Conservation (phyloP, 2,329 filamentous ascomycete genomes). For the Alternaria arborescens region DNA sequence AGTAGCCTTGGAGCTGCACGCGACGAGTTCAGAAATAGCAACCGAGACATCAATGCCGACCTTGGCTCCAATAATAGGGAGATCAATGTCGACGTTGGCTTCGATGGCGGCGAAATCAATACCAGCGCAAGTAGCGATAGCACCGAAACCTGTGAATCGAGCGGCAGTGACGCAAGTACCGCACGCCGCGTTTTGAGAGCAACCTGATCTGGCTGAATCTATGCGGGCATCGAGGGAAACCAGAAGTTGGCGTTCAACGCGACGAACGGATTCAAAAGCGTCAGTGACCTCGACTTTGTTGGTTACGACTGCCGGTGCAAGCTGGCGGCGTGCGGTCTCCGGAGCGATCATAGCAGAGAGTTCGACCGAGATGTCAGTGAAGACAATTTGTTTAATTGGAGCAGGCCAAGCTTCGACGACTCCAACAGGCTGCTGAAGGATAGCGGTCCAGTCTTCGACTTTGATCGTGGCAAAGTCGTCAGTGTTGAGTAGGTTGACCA, state of each 20-base stretch:
- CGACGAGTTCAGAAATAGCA: not conserved
- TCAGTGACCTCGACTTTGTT: not conserved
- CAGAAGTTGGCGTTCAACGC: not conserved
- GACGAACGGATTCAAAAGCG: not conserved
- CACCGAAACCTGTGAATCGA: not conserved
- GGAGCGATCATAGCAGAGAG: not conserved
- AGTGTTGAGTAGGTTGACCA: conserved; percentile 2
- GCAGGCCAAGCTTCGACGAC: not conserved
- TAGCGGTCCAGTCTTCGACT: not conserved
- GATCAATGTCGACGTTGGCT: not conserved
- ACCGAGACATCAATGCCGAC: not conserved
- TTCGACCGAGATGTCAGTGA: not conserved
- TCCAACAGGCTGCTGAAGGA: not conserved
- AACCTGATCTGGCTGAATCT: not conserved
- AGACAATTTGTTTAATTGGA: not conserved
- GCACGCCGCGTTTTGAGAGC: not conserved
- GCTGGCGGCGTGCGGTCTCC: not conserved
- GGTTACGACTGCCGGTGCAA: not conserved
- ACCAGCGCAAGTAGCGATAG: not conserved
- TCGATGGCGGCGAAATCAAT: not conserved
- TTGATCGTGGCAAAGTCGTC: not conserved
- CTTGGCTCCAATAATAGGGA: not conserved
- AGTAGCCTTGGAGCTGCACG: not conserved
- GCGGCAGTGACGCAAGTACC: conserved; percentile 1
- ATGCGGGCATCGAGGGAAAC: not conserved